Percentiles rank a stretch among this genome's conserved stretches.
Conservation (phyloP, 2,329 filamentous ascomycete genomes). For the Fusarium abutilonis region DNA sequence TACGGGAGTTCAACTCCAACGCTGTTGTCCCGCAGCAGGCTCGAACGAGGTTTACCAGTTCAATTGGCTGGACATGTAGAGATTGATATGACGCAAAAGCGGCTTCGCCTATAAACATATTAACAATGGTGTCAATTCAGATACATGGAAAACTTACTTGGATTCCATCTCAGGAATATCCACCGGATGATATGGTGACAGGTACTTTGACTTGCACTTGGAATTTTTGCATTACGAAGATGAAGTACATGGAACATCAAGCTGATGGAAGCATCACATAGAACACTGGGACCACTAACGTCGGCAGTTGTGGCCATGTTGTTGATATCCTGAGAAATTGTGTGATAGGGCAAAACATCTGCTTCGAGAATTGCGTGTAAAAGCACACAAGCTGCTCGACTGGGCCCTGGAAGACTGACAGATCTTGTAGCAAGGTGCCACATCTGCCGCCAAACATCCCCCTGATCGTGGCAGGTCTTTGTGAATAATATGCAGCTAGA, state of each 20-base stretch:
- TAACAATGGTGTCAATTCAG: background rate
- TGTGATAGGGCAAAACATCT: slow-evolving; percentile 72
- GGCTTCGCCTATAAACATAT: slow-evolving; percentile 66
- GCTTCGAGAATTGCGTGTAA: slow-evolving; percentile 74
- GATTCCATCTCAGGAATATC: slow-evolving; percentile 84
- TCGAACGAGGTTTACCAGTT: slow-evolving; percentile 75
- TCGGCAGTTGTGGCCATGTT: slow-evolving; percentile 80
- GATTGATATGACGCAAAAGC: slow-evolving; percentile 73
- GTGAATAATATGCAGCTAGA: slow-evolving; percentile 48
- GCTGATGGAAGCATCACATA: slow-evolving; percentile 81
- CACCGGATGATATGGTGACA: slow-evolving; percentile 81
- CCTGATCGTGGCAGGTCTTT: slow-evolving; percentile 49
- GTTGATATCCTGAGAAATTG: slow-evolving; percentile 74
- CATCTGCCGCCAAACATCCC: slow-evolving; percentile 71
- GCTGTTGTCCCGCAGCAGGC: slow-evolving; percentile 68
- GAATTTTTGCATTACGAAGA: slow-evolving; percentile 72
- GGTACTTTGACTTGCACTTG: slow-evolving; percentile 72
- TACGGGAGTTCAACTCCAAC: slow-evolving; percentile 46
- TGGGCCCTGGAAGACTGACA: slow-evolving; percentile 74
- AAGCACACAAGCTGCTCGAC: slow-evolving; percentile 79
- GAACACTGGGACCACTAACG: slow-evolving; percentile 78
- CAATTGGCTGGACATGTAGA: slow-evolving; percentile 69
- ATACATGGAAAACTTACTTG: slow-evolving; percentile 64
- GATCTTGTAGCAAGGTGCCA: slow-evolving; percentile 80
- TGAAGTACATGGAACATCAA: slow-evolving; percentile 77